A percentile compares a stretch with the other conserved stretches of the same genome.
phyloP scores from a whole-genome alignment of 2,329 filamentous ascomycete species.

The Phaeosphaeria sp. region DNA sequence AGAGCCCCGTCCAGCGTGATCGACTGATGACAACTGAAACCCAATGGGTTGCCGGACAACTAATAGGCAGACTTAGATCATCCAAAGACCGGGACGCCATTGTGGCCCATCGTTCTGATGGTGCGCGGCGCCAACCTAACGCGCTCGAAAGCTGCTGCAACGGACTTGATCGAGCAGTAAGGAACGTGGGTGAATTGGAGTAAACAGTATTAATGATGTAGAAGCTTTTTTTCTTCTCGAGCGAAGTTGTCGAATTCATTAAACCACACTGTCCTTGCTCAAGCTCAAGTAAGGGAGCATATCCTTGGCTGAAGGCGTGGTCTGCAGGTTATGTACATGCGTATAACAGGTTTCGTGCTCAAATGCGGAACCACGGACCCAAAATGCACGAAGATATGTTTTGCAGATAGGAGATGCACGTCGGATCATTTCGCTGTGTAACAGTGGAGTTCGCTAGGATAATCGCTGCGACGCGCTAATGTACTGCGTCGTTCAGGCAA shows the following conservation, averaged over 20 bases:
- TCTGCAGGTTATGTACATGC: neutral
- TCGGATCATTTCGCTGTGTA: neutral
- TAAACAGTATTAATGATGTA: neutral
- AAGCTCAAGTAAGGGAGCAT: neutral
- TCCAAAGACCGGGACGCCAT: neutral
- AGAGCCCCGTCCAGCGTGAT: neutral
- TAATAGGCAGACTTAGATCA: neutral
- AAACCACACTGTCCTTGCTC: neutral
- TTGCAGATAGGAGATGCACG: neutral
- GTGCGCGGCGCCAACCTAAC: neutral
- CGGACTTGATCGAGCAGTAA: neutral
- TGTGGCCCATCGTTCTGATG: neutral
- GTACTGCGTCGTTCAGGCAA: neutral
- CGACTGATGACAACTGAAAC: neutral
- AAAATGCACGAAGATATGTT: neutral
- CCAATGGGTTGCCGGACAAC: neutral
- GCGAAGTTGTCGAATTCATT: neutral
- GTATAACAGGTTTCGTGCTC: constrained; percentile 4
- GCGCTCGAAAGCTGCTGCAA: neutral
- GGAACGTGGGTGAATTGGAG: neutral
- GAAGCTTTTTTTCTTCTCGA: neutral
- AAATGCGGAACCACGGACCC: neutral
- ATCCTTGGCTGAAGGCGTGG: neutral
- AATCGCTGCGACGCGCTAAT: constrained; percentile 2
- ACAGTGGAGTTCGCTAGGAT: constrained; percentile 2